Evolutionary conservation across 1,284 basidiomycete genomes (phyloP).

Genomic region (Ustilago nuda): DNA sequence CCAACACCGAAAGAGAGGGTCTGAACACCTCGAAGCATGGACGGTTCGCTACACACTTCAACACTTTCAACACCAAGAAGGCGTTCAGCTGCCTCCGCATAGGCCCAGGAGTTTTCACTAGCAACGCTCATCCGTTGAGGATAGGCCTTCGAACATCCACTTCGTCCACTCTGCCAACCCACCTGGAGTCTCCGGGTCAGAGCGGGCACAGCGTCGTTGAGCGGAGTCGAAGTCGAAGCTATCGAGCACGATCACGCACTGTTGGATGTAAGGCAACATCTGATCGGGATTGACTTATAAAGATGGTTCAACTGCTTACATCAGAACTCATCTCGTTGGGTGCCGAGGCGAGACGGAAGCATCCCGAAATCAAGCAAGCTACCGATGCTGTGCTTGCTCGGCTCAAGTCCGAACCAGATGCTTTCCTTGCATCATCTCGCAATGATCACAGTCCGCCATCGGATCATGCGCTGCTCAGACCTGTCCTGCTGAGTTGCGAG

Average conservation of each 20-base stretch:
- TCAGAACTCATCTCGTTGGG: slow-evolving; percentile 64
- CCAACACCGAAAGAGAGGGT: slow-evolving; percentile 21
- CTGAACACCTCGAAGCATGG: slow-evolving; percentile 1
- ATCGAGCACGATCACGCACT: neutral
- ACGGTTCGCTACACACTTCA: slow-evolving; percentile 14
- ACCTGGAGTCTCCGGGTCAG: neutral
- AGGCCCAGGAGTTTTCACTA: neutral
- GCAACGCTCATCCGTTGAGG: neutral
- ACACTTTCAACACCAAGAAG: neutral
- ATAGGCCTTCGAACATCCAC: neutral
- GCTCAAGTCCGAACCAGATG: slow-evolving; percentile 53
- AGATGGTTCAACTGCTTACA: slow-evolving; percentile 63
- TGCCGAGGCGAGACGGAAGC: slow-evolving; percentile 64
- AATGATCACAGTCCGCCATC: slow-evolving; percentile 21
- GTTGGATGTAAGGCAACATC: neutral
- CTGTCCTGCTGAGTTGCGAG: slow-evolving; percentile 92
- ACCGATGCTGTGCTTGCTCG: slow-evolving; percentile 53
- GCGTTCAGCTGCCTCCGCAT: neutral
- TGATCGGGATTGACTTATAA: neutral
- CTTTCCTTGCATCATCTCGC: slow-evolving; percentile 34
- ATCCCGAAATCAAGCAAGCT: slow-evolving; percentile 64
- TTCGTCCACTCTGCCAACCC: neutral
- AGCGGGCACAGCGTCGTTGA: neutral
- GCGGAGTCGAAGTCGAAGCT: neutral
- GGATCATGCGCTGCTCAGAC: slow-evolving; percentile 80